Evolutionary conservation across 192 early-diverging fungal genomes (phyloP).

Genomic region (Coemansia reversa): DNA sequence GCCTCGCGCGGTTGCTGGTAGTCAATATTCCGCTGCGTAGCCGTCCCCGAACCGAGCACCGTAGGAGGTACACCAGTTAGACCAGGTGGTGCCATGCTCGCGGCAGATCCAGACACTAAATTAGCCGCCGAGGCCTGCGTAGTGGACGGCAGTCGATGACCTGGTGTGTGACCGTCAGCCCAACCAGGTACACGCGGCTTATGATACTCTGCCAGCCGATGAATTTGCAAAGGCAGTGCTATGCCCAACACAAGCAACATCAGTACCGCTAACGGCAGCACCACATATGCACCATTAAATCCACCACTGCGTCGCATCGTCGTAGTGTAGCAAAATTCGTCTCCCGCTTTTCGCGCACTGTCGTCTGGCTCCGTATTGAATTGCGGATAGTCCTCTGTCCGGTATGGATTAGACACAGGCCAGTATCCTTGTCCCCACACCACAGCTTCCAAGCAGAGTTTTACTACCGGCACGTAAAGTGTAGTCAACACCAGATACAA

Average conservation of each 20-base stretch:
- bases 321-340: constrained; percentile 54
- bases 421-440: constrained; percentile 56
- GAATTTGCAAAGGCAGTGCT: constrained; percentile 38
- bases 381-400: constrained; percentile 31
- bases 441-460: constrained; percentile 53
- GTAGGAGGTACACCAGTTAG: background rate
- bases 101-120: constrained; percentile 1
- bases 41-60: background rate
- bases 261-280: constrained; percentile 44
- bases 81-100: constrained; percentile 5
- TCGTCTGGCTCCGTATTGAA: constrained; percentile 16
- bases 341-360: constrained; percentile 16
- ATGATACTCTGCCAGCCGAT: constrained; percentile 24
- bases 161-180: constrained; percentile 43
- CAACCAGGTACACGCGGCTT: constrained; percentile 51
- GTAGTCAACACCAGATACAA: constrained; percentile 48
- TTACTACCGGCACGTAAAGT: constrained; percentile 52
- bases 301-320: constrained; percentile 42
- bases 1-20: background rate
- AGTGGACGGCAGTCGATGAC: constrained; percentile 26
- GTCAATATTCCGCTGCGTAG: background rate
- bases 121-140: constrained; percentile 8
- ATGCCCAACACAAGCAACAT: constrained; percentile 33
- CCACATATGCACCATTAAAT: constrained; percentile 47
- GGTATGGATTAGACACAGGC: constrained; percentile 53